Evolutionary conservation across 1,139 yeast species (phyloP).

Genomic region (Candida sojae): DNA sequence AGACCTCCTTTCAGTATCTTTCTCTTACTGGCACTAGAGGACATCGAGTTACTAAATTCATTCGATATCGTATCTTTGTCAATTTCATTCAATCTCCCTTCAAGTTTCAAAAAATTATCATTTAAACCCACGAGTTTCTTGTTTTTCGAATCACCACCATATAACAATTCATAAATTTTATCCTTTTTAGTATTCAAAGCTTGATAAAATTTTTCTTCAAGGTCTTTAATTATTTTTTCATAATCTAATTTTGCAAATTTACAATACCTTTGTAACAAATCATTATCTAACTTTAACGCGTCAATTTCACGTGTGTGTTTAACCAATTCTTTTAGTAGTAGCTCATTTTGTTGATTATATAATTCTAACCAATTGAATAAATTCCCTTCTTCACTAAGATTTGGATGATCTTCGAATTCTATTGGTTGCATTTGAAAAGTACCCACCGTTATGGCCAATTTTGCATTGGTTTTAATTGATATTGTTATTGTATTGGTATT

Average conservation of each 20-base stretch:
- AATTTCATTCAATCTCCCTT: constrained; percentile 11
- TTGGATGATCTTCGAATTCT: constrained; percentile 17
- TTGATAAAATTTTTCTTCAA: constrained; percentile 38
- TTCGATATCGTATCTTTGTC: constrained; percentile 11
- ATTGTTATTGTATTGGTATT: constrained; percentile 15
- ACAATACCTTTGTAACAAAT: constrained; percentile 17
- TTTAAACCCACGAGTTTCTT: constrained; percentile 13
- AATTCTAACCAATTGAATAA: constrained; percentile 32
- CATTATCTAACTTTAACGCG: constrained; percentile 15
- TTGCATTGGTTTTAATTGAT: constrained; percentile 24
- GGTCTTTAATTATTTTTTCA: constrained; percentile 28
- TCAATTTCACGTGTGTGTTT: constrained; percentile 9
- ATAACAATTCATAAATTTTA: constrained; percentile 31
- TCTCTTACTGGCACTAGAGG: background rate
- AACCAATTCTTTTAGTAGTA: constrained; percentile 10
- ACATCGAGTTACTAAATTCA: constrained; percentile 4
- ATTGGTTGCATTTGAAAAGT: constrained; percentile 19
- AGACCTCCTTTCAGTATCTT: background rate
- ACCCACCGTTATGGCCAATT: constrained; percentile 28
- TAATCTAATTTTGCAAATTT: constrained; percentile 25
- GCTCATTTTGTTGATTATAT: constrained; percentile 18
- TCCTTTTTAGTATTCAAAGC: constrained; percentile 39
- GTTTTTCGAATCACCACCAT: constrained; percentile 2
- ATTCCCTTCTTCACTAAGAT: constrained; percentile 14
- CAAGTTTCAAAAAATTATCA: constrained; percentile 8